Evolutionary conservation across 306 rosid species (phyloP), one percentile per base, ranked within the genome.

Genomic region (Corylus heterophylla): DNA sequence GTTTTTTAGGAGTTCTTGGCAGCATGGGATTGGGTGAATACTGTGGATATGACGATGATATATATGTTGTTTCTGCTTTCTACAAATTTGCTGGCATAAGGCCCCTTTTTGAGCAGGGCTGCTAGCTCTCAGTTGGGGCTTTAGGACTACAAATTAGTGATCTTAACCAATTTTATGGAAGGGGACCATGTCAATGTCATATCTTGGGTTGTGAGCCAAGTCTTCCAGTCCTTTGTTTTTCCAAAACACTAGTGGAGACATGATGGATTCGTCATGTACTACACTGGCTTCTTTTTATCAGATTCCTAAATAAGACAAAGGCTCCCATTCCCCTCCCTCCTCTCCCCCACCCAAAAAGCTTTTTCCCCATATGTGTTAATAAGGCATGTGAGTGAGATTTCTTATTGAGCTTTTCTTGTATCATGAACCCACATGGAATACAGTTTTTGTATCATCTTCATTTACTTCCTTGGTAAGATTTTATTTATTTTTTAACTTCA

Each of bases 401-500:
- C 17, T 31, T 25, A 37, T 69, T 70, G 11, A 25, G 10, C 27
- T 39, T 39, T 75, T 25, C 56, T 35, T 81, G 62, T 55, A 18
- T 61, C 51, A 56, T 29, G 20, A 59, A 50, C 31, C 20, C 35
- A 35, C 44, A 47, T 22, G 9, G 44, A 51, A 54, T 7, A 61
- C 2, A 4, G 22, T 25, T 47, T 47, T 74, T 11, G 27, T 2
- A 54, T 16, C 42, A 44, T 56, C 35, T 52, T 59, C 5, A 31
- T 78, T 77, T 61, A 22, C 67, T 37, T 82, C 82, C 71, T 76
- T 69, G 42, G 3, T 52, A 73, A 66, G 61, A 54, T 31, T 31
- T 31, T 31, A 73, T 78, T 76, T 69, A 77, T 69, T 22, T 78
- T 79, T 69, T 25, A 76, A 76, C 74, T 73, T 55, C 27, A 29